Evolutionary conservation across 257 asterid genomes (phyloP).

Genomic region (Eustoma russellianum): DNA sequence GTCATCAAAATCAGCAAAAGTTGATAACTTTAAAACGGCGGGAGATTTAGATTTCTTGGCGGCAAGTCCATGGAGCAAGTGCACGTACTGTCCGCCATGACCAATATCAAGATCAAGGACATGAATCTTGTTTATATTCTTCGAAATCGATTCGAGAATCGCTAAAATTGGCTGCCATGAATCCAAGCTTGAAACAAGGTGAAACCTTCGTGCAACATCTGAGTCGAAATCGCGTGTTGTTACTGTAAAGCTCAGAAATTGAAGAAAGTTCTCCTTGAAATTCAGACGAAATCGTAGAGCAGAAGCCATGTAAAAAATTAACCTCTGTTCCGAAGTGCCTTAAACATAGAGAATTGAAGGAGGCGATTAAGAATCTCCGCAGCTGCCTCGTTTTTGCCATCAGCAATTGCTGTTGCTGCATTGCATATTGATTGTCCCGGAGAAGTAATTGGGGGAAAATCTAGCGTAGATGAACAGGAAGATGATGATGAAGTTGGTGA

Average conservation of each 20-base stretch:
- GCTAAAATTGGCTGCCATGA: conserved; percentile 84
- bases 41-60: conserved; percentile 24
- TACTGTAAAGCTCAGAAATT: conserved; percentile 25
- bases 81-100: conserved; percentile 68
- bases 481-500: conserved; percentile 75
- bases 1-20: conserved; percentile 32
- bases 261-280: conserved; percentile 23
- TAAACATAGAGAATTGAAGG: conserved; percentile 30
- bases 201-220: conserved; percentile 52
- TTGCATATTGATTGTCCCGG: conserved; percentile 44
- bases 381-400: conserved; percentile 43
- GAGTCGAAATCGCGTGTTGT: conserved; percentile 41
- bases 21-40: conserved; percentile 43
- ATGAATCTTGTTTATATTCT: conserved; percentile 35
- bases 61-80: conserved; percentile 71
- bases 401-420: conserved; percentile 49
- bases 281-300: conserved; percentile 49
- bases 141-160: conserved; percentile 53
- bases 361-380: conserved; percentile 77
- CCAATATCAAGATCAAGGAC: conserved; percentile 73
- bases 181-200: conserved; percentile 76
- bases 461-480: conserved; percentile 63
- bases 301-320: conserved; percentile 31
- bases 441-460: conserved; percentile 44
- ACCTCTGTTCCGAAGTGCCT: conserved; percentile 59